A percentile compares a stretch with the other conserved stretches of the same genome.
phyloP scores from a whole-genome alignment of 208 protist genomes.

The Trypanosoma congolense region DNA sequence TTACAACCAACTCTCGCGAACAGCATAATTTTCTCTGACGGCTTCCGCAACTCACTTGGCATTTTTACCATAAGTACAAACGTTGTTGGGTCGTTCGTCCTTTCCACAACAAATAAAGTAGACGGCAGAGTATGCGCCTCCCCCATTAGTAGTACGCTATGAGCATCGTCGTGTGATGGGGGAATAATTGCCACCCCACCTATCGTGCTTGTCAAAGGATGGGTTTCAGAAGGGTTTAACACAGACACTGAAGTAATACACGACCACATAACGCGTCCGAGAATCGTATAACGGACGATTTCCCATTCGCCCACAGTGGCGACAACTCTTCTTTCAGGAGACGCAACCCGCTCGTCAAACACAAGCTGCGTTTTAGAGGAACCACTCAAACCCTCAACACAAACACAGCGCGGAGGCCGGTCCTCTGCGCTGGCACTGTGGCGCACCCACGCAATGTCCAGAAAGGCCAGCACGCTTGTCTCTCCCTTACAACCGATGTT shows the following conservation, averaged over 20 bases:
- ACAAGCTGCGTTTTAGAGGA: slow-evolving; percentile 3
- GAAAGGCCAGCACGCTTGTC: slow-evolving; percentile 8
- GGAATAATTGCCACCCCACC: slow-evolving; percentile 29
- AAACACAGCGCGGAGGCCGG: neutral
- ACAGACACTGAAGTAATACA: slow-evolving; percentile 22
- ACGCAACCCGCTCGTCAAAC: neutral
- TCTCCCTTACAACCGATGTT: neutral
- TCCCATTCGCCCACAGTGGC: slow-evolving; percentile 12
- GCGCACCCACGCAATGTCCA: slow-evolving; percentile 23
- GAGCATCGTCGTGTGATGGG: neutral
- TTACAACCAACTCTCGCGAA: slow-evolving; percentile 21
- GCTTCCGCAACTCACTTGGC: slow-evolving; percentile 4
- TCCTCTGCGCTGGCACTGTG: neutral
- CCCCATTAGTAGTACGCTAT: slow-evolving; percentile 20
- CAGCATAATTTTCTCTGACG: slow-evolving; percentile 14
- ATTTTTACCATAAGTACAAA: slow-evolving; percentile 26
- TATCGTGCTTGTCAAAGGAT: slow-evolving; percentile 27
- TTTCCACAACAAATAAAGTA: slow-evolving; percentile 1
- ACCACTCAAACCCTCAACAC: slow-evolving; percentile 12
- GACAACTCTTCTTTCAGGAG: neutral
- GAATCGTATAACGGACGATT: slow-evolving; percentile 23
- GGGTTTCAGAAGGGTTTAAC: slow-evolving; percentile 16
- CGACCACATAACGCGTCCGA: slow-evolving; percentile 1
- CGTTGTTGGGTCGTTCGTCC: slow-evolving; percentile 15
- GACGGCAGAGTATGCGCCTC: neutral